Evolutionary conservation across 73 alveolate genomes (phyloP), one percentile per base, ranked within the genome.

Genomic region (Durusdinium trenchii): DNA sequence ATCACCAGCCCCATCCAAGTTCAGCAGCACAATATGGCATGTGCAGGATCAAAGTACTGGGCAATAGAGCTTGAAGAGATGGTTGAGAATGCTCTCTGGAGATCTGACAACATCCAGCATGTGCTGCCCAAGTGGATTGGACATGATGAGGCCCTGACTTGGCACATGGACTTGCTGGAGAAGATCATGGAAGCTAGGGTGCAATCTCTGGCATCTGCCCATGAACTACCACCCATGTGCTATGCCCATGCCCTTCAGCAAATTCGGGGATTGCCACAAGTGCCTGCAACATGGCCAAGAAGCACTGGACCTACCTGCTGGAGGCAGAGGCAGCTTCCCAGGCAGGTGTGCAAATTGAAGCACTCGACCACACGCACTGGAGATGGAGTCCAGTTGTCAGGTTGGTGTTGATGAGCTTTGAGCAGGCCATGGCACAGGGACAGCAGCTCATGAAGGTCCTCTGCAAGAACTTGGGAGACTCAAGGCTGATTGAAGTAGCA

Each of bases 301-400:
- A 51, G 78, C 46, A 84, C 75, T 84, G 12, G 20, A 3, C 32
- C 26, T 32, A n/a, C 60, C 57, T 84, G 10, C 54, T 84, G 38
- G 54, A 35, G 7, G 94, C 94, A 50, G 94, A 84, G 78, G 73
- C n/a, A 20, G 94, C 94, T 26, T 51, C 48, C 6, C 42, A 9
- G 10, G 94, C n/a, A 1, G 78, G 94, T 20, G 14, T 43, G 32
- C 52, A 28, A 7, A 52, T 84, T 3, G 42, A 48, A 1, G 51
- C 78, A 3, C 40, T 84, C 50, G 94, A 30, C 1, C 6, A 4
- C 40, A 84, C 51, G 94, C 42, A 23, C 36, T 84, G 94, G 94
- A 48, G 54, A 40, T 36, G 1, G 28, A 84, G 35, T 76, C 94
- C 94, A 7, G 76, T 52, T 2, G 36, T 30, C 52, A 84, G 94